Percentiles rank a stretch among this genome's conserved stretches.
These are phyloP conservation scores for Claviceps spartinae DNA, from an alignment of 2,329 filamentous ascomycete genomes.

Conservation along the genomic window DNA sequence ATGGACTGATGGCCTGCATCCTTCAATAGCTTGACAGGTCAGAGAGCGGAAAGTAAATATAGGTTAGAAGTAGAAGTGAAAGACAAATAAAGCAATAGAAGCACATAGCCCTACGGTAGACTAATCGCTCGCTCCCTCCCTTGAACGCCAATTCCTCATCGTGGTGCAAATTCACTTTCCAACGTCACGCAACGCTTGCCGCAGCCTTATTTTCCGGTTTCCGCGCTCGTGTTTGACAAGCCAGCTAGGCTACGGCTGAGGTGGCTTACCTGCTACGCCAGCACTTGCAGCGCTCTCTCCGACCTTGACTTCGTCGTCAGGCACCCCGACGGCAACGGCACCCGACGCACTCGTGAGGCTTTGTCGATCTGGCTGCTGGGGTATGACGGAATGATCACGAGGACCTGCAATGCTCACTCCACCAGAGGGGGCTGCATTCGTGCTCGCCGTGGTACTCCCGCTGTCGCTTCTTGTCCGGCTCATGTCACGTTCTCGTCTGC, in stretches of 20 bases:
- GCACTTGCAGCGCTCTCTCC: constrained; percentile 47
- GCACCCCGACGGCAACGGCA: constrained; percentile 39
- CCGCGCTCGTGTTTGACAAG: background rate
- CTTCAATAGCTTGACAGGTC: too few relatives aligned
- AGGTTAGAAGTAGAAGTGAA: background rate
- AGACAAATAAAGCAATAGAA: background rate
- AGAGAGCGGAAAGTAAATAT: background rate
- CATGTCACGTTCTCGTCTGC: constrained; percentile 33
- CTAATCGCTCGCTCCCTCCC: background rate
- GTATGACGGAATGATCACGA: constrained; percentile 21
- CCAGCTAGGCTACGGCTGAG: background rate
- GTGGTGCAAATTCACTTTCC: background rate
- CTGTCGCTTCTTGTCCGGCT: constrained; percentile 37
- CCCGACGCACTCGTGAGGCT: constrained; percentile 30
- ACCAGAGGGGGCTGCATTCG: constrained; percentile 24
- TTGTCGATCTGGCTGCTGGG: constrained; percentile 23
- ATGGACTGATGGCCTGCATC: too few relatives aligned
- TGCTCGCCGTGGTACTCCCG: constrained; percentile 37
- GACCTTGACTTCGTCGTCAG: constrained; percentile 46
- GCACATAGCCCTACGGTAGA: background rate
- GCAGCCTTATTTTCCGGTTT: background rate
- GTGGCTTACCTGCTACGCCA: constrained; percentile 11
- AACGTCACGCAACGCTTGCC: background rate
- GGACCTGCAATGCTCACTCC: constrained; percentile 32
- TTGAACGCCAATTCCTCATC: constrained; percentile 1